Base-by-base conservation (phyloP, 1,284 basidiomycete genomes). In the Cryptococcus sp. region DNA sequence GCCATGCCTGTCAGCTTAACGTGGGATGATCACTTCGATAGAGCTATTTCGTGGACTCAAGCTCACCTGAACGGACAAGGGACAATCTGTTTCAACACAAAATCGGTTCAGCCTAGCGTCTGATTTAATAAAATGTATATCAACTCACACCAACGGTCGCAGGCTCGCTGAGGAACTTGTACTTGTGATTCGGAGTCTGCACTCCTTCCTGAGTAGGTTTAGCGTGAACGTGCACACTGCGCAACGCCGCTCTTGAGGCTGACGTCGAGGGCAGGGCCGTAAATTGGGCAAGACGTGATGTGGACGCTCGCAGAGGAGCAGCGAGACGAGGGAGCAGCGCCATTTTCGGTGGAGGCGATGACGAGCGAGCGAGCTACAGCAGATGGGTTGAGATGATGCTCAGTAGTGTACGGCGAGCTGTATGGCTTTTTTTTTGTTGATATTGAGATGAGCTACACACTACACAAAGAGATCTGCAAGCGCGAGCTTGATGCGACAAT, bases 11-110 rank as follows among this genome's bases (percentile, higher is more conserved):
- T 58, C 16, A 15, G 52, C 50, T 35, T 35, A 35, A 62, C 56
- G 48, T 35, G 30, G 35, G 30, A 8, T 3, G 45, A 45, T 50
- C 23, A 23, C 50, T 22, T 40, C 66, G n/a, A n/a, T n/a, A n/a
- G n/a, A n/a, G n/a, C n/a, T n/a, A n/a, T n/a, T n/a, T n/a, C n/a
- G n/a, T n/a, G 54, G 54, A 60, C 54, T 51, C 20, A 3, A 6
- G 42, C 61, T 50, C 38, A 87, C 86, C 86, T 87, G 81, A 89
- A 89, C 4, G 87, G 87, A 71, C 87, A 88, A 42, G 86, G 87
- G 16, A 89, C 84, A 60, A 88, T 84, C 87, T 88, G 8, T 35
- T 35, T 10, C 30, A 13, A 35, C 7, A 35, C 3, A 4, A 35
- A 10, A 10, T 35, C 30, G 13, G 49, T 55, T 61, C 27, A 64